These are phyloP conservation scores for Coleophoma cylindrospora DNA, from an alignment of 2,329 filamentous ascomycete species.

Conservation along the genomic window DNA sequence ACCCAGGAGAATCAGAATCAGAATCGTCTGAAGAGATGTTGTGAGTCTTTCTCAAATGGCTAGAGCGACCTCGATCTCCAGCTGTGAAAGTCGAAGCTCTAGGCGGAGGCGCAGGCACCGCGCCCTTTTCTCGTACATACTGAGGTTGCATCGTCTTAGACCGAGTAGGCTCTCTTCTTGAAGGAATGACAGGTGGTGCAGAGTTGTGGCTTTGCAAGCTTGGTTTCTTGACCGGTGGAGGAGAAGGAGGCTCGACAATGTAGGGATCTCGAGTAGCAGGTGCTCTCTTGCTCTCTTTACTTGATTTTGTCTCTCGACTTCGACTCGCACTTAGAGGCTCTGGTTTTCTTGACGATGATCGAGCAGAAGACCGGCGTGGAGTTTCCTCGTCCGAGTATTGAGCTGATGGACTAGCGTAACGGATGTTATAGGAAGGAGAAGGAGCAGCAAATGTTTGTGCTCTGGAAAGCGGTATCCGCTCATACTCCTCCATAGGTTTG, in stretches of 20 bases:
- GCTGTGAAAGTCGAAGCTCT: slow-evolving; percentile 21
- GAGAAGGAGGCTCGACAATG: slow-evolving; percentile 23
- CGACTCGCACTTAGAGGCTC: slow-evolving; percentile 12
- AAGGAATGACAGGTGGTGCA: slow-evolving; percentile 13
- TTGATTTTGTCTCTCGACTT: slow-evolving; percentile 8
- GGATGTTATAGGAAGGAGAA: slow-evolving; percentile 13
- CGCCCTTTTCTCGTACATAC: slow-evolving; percentile 15
- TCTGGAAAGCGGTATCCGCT: slow-evolving; percentile 15
- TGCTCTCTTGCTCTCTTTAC: slow-evolving; percentile 9
- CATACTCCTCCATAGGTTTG: slow-evolving; percentile 6
- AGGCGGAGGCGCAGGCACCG: slow-evolving; percentile 16
- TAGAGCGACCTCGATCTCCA: slow-evolving; percentile 14
- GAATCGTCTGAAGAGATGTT: slow-evolving; percentile 12
- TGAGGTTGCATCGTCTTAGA: slow-evolving; percentile 21
- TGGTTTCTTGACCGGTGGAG: slow-evolving; percentile 19
- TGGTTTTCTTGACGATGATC: slow-evolving; percentile 9
- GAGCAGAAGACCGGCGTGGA: slow-evolving; percentile 22
- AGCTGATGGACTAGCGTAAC: slow-evolving; percentile 15
- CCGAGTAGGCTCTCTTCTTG: slow-evolving; percentile 19
- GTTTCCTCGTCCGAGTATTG: slow-evolving; percentile 23
- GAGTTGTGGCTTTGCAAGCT: slow-evolving; percentile 21
- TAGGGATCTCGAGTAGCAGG: slow-evolving; percentile 11
- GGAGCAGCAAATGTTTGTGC: slow-evolving; percentile 22
- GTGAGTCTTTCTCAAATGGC: slow-evolving; percentile 15
- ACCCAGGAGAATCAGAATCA: slow-evolving; percentile 12